Conservation (phyloP, 73 alveolate species). For the Blepharisma japonicum region DNA sequence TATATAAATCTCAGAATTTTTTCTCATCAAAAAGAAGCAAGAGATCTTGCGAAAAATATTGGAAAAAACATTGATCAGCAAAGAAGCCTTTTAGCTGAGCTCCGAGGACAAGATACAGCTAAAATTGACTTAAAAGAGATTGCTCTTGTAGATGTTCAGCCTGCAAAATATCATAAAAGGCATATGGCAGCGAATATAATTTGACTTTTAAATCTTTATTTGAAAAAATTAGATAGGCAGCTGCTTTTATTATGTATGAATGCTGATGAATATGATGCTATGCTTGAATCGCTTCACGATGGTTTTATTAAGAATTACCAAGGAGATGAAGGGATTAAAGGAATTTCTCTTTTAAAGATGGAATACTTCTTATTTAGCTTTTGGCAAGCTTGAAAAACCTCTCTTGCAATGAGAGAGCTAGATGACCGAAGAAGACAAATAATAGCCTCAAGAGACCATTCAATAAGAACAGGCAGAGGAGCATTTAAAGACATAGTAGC, state of each 20-base stretch:
- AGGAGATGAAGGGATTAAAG: slow-evolving; percentile 17
- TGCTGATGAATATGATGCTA: not conserved
- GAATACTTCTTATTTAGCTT: slow-evolving; percentile 18
- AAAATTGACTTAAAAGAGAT: not conserved
- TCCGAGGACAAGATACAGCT: not conserved
- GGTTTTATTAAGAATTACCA: not conserved
- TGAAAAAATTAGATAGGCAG: not conserved
- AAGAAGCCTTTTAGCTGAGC: not conserved
- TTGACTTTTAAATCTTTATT: not conserved
- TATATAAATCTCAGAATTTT: slow-evolving; percentile 10
- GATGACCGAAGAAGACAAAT: no score
- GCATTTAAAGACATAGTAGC: no score
- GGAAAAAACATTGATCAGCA: not conserved
- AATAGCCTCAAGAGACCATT: no score
- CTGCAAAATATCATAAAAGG: slow-evolving; percentile 3
- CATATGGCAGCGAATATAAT: slow-evolving; percentile 27
- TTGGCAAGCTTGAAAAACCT: not conserved
- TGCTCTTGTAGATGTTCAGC: not conserved
- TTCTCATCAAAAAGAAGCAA: not conserved
- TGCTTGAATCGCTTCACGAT: not conserved
- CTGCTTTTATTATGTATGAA: not conserved
- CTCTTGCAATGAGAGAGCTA: no score
- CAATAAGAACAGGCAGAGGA: no score
- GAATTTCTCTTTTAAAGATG: not conserved
- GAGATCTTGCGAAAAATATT: not conserved